Base-by-base conservation (phyloP, 345 rosid genomes). In the Murraya paniculata region DNA sequence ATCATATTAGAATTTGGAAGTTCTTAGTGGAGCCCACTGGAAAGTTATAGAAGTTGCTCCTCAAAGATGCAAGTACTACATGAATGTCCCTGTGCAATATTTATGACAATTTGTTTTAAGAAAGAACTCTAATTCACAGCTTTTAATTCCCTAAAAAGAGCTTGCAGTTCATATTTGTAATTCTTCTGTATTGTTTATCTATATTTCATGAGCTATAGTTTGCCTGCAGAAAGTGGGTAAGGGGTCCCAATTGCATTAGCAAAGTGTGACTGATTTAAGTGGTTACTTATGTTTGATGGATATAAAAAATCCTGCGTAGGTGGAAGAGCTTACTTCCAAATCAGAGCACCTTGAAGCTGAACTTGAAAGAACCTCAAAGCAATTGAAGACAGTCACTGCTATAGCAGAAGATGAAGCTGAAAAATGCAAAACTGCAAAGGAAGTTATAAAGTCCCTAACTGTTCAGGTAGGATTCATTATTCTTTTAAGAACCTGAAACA, bases 321-420 rank as follows among this genome's bases (percentile, higher is more conserved):
- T 95, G 24, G 90, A 93, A 83, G 91, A 89, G 68, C 94, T 93
- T 57, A 81, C 88, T 76, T 53, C 62, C 64, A 93, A 87, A 85
- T 79, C 89, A 11, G 83, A 87, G 62, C 72, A 77, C 66, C 95
- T 93, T 82, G 93, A 93, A 88, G 89, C 86, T 70, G 95, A 93
- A 80, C 93, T 95, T 62, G 90, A 86, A 66, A 93, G 83, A 82
- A 89, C 91, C 30, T 79, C 86, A 14, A 90, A 75, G 62, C 90
- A 89, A 74, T 81, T 95, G 79, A 90, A 86, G 85, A 87, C 90
- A 58, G 94, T 90, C 53, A 86, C 94, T 74, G 91, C 87, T 76
- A 85, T 88, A 76, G 97, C 95, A 68, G 85, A 89, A 79, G 91
- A 90, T 82, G 98, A 95, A 89, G 98, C 92, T 82, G 92, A 87